Evolutionary conservation across 495 filamentous ascomycete genomes (phyloP).

Genomic region (Neurospora tetraspora): DNA sequence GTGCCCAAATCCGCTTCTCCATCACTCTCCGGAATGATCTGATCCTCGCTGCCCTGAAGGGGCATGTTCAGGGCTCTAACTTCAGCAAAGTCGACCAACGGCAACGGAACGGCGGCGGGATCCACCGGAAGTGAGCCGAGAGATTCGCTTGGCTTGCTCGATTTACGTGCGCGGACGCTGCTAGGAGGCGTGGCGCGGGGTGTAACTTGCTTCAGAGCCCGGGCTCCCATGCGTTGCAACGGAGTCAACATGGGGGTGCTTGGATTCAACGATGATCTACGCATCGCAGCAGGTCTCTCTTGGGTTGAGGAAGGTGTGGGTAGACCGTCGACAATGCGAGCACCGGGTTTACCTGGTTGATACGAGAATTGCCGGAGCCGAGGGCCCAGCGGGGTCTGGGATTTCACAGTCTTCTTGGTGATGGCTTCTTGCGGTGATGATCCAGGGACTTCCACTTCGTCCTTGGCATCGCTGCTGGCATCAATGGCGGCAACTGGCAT

Average conservation of each 20-base stretch:
- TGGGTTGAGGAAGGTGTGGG: conserved; percentile 23
- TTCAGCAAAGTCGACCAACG: conserved; percentile 30
- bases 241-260: conserved; percentile 26
- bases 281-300: conserved; percentile 19
- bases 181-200: conserved; percentile 27
- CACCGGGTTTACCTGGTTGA: conserved; percentile 5
- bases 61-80: conserved; percentile 26
- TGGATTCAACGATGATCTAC: conserved; percentile 10
- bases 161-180: conserved; percentile 21
- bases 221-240: conserved; percentile 37
- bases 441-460: conserved; percentile 20
- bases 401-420: background rate
- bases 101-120: conserved; percentile 32
- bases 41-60: conserved; percentile 62
- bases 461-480: background rate
- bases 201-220: conserved; percentile 25
- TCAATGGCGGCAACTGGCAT: background rate
- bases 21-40: conserved; percentile 61
- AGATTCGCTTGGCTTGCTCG: conserved; percentile 9
- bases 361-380: conserved; percentile 17
- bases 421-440: conserved; percentile 11
- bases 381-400: conserved; percentile 9
- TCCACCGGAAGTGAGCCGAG: conserved; percentile 23
- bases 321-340: conserved; percentile 19
- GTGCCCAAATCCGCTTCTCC: conserved; percentile 40